These are phyloP conservation scores for Gentiana dahurica DNA, from an alignment of 257 asterid species.

Conservation along the genomic window DNA sequence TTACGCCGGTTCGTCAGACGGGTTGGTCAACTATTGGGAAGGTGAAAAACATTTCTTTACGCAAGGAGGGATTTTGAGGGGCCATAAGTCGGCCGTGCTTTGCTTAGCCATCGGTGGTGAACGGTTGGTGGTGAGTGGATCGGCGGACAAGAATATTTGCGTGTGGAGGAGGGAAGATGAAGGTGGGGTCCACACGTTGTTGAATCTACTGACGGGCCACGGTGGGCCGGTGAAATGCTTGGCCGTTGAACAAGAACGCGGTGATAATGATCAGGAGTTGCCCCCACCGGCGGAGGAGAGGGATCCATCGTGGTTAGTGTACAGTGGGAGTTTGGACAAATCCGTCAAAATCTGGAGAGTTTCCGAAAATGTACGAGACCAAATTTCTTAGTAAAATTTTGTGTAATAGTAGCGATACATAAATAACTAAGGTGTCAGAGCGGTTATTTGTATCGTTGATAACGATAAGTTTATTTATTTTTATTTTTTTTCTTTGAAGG, in stretches of 20 bases:
- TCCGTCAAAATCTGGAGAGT: conserved; percentile 70
- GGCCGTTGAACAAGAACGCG: conserved; percentile 37
- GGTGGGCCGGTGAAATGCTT: conserved; percentile 85
- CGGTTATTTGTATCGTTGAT: too few species aligned
- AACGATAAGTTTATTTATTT: too few species aligned
- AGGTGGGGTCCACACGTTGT: conserved; percentile 56
- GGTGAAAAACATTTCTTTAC: conserved; percentile 41
- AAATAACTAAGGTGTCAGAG: too few species aligned
- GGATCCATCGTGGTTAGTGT: conserved; percentile 40
- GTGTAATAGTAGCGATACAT: too few species aligned
- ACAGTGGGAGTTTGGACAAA: conserved; percentile 71
- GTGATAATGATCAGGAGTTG: not conserved
- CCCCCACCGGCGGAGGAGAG: conserved; percentile 1
- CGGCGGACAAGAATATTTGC: conserved; percentile 79
- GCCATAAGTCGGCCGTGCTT: conserved; percentile 84
- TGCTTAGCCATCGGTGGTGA: conserved; percentile 61
- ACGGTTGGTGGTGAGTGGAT: conserved; percentile 61
- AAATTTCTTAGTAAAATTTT: too few species aligned
- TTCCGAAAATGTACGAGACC: conserved; percentile 17
- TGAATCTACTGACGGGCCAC: conserved; percentile 66
- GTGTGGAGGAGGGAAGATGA: conserved; percentile 72
- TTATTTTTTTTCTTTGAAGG: too few species aligned
- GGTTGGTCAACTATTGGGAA: conserved; percentile 82
- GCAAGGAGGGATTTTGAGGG: conserved; percentile 70
- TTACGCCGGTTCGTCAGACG: conserved; percentile 85